phyloP scores from a whole-genome alignment of 257 asterid genomes.

The Linderniella brevidens region DNA sequence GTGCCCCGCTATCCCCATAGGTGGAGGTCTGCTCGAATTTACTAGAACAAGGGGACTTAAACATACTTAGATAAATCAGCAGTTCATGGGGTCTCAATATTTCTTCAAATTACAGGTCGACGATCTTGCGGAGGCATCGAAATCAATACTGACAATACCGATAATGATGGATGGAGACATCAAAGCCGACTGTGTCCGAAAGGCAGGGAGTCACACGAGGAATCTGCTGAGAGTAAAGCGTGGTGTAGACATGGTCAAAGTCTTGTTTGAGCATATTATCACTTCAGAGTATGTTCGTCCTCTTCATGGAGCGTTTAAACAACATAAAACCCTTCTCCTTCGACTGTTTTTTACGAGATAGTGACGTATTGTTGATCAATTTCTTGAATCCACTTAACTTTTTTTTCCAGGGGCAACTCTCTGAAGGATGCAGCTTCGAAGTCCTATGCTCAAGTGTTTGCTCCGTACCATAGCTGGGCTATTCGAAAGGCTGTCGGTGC shows the following conservation, averaged over 20 bases:
- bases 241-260: constrained; percentile 84
- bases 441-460: constrained; percentile 75
- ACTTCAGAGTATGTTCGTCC: constrained; percentile 44
- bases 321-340: background rate
- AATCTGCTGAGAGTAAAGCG: constrained; percentile 87
- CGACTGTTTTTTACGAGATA: background rate
- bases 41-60: no score
- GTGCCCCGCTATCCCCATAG: no score
- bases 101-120: constrained; percentile 27
- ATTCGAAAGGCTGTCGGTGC: constrained; percentile 80
- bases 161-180: constrained; percentile 71
- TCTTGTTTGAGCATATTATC: constrained; percentile 68
- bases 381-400: no score
- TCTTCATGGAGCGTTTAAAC: background rate
- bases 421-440: constrained; percentile 76
- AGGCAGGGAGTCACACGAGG: constrained; percentile 81
- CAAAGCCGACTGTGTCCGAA: constrained; percentile 50
- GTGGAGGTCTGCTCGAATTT: no score
- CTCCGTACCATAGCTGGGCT: constrained; percentile 92
- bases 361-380: no score
- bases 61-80: no score
- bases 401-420: constrained; percentile 38
- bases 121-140: constrained; percentile 68
- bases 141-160: constrained; percentile 33
- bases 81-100: background rate